These are phyloP conservation scores for Ascodesmis nigricans DNA, from an alignment of 495 filamentous ascomycete species.

Conservation along the genomic window DNA sequence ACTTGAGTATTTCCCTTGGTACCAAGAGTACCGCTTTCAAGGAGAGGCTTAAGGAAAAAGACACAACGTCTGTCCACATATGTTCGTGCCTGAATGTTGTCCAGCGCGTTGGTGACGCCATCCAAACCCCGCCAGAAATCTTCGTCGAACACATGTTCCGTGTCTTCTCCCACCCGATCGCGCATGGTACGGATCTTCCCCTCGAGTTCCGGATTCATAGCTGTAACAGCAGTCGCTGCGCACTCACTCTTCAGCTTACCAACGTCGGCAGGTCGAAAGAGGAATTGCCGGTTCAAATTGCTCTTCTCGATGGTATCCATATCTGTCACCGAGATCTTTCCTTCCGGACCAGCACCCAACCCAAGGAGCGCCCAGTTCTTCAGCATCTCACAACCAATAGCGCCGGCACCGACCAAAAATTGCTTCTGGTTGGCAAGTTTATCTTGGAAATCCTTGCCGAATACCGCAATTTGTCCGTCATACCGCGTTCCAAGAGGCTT, in stretches of 20 bases:
- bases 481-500: conserved; percentile 65
- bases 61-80: conserved; percentile 96
- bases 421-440: conserved; percentile 72
- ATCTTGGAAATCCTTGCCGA: conserved; percentile 81
- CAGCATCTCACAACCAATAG: conserved; percentile 96
- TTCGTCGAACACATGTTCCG: conserved; percentile 88
- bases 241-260: conserved; percentile 94
- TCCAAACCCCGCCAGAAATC: conserved; percentile 81
- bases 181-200: conserved; percentile 66
- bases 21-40: conserved; percentile 91
- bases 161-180: conserved; percentile 80
- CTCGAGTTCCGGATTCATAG: conserved; percentile 82
- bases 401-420: conserved; percentile 91
- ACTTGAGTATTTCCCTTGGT: conserved; percentile 98
- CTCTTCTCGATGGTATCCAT: conserved; percentile 99
- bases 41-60: conserved; percentile 90
- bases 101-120: conserved; percentile 86
- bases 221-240: conserved; percentile 65
- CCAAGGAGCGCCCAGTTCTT: conserved; percentile 99
- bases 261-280: conserved; percentile 87
- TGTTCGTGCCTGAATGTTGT: conserved; percentile 92
- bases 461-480: conserved; percentile 93
- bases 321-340: conserved; percentile 78
- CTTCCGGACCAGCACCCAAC: conserved; percentile 66
- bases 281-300: conserved; percentile 93